Conservation (phyloP, 176 grass and related monocot genomes). For the Ananas comosus region DNA sequence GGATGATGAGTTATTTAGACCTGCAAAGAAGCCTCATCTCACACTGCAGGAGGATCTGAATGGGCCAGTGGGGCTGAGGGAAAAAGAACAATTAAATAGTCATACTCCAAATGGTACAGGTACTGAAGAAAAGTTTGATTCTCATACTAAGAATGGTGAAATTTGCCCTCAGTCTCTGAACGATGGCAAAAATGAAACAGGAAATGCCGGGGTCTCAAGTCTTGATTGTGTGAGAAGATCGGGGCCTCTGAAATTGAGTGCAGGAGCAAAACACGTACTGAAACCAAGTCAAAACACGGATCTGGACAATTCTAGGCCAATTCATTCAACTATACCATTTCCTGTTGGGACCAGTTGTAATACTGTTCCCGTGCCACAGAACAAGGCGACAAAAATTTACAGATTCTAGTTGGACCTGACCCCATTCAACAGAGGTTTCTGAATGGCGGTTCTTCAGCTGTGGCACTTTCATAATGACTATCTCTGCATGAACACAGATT, state of each 20-base stretch:
- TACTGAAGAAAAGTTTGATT: conserved; percentile 39
- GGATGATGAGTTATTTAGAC: conserved; percentile 29
- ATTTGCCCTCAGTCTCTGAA: conserved; percentile 6
- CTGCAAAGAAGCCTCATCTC: conserved; percentile 42
- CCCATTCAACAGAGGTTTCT: not conserved
- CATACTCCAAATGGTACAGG: conserved; percentile 35
- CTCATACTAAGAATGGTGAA: conserved; percentile 27
- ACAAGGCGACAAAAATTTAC: conserved; percentile 36
- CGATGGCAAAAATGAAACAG: conserved; percentile 20
- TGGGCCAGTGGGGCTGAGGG: conserved; percentile 2
- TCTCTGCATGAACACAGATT: no score
- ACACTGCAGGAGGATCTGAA: conserved; percentile 23
- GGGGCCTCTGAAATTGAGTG: conserved; percentile 29
- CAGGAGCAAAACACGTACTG: conserved; percentile 40
- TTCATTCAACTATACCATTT: conserved; percentile 30
- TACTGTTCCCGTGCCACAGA: conserved; percentile 27
- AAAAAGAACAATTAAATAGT: conserved; percentile 30
- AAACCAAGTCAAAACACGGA: conserved; percentile 38
- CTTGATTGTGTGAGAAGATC: conserved; percentile 17
- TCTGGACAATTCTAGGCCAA: conserved; percentile 32
- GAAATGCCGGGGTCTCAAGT: conserved; percentile 8
- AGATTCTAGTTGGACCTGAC: conserved; percentile 12
- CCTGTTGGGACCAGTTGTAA: conserved; percentile 22
- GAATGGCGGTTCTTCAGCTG: not conserved
- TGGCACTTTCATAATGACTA: no score